These are phyloP conservation scores for Termitomyces heimii DNA, from an alignment of 768 basidiomycete species.

Conservation along the genomic window DNA sequence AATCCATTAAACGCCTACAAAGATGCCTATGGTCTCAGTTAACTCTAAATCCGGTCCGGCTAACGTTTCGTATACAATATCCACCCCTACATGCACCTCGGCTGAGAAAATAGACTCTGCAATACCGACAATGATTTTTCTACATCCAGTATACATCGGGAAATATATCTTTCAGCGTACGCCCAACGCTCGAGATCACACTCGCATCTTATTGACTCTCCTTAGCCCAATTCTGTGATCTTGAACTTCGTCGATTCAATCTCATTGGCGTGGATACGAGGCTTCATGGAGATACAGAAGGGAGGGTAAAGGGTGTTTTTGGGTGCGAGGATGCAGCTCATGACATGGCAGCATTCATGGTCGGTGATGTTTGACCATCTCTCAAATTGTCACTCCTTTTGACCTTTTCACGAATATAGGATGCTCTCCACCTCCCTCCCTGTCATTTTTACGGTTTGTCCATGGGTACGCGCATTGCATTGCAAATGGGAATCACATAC, in stretches of 20 bases:
- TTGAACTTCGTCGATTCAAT: slow-evolving; percentile 30
- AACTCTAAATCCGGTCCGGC: slow-evolving; percentile 23
- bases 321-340: slow-evolving; percentile 24
- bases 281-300: slow-evolving; percentile 26
- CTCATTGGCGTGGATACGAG: slow-evolving; percentile 27
- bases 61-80: slow-evolving; percentile 29
- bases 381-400: neutral
- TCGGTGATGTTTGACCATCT: slow-evolving; percentile 7
- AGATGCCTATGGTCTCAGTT: slow-evolving; percentile 25
- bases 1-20: neutral
- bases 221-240: slow-evolving; percentile 10
- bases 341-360: slow-evolving; percentile 31
- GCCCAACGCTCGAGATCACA: neutral
- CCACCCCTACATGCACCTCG: slow-evolving; percentile 24
- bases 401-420: slow-evolving; percentile 15
- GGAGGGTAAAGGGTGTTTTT: slow-evolving; percentile 19
- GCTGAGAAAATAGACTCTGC: slow-evolving; percentile 22
- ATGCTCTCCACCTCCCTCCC: slow-evolving; percentile 27
- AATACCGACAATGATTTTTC: slow-evolving; percentile 27
- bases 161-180: slow-evolving; percentile 27
- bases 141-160: slow-evolving; percentile 29
- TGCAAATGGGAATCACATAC: slow-evolving; percentile 25
- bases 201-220: neutral
- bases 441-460: slow-evolving; percentile 34
- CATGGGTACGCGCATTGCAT: slow-evolving; percentile 27